phyloP scores from a whole-genome alignment of 305 asterid species.

The Lippia alba region DNA sequence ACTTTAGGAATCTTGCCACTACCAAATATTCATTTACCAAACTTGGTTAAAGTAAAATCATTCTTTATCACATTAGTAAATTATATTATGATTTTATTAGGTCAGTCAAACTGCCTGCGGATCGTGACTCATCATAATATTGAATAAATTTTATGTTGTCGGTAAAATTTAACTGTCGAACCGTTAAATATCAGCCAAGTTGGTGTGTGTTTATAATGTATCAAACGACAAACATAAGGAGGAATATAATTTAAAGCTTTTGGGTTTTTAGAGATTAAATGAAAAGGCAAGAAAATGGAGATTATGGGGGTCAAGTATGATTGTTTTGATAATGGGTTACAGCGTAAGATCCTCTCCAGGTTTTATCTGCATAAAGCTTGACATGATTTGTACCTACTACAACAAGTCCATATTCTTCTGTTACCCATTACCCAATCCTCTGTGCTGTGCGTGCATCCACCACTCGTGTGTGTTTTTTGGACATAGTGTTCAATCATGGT shows the following conservation, averaged over 20 bases:
- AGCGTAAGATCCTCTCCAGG: slow-evolving; percentile 52
- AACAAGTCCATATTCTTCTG: slow-evolving; percentile 40
- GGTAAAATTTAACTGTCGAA: too few relatives aligned
- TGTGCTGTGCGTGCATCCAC: slow-evolving; percentile 1
- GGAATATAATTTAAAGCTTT: neutral
- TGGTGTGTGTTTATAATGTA: too few relatives aligned
- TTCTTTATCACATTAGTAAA: too few relatives aligned
- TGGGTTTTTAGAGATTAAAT: slow-evolving; percentile 2
- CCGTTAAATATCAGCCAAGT: too few relatives aligned
- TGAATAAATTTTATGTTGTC: too few relatives aligned
- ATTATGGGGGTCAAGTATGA: slow-evolving; percentile 28
- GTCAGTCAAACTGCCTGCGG: too few relatives aligned
- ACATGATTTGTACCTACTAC: slow-evolving; percentile 47
- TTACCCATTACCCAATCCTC: slow-evolving; percentile 11
- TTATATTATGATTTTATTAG: too few relatives aligned
- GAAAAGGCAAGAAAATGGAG: neutral
- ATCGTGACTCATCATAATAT: too few relatives aligned
- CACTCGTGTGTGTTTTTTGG: slow-evolving; percentile 38
- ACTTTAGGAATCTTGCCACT: too few relatives aligned
- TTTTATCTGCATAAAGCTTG: slow-evolving; percentile 53
- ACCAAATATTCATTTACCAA: too few relatives aligned
- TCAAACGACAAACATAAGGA: too few relatives aligned
- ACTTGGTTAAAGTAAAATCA: too few relatives aligned
- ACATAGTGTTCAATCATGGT: slow-evolving; percentile 11
- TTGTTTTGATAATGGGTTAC: slow-evolving; percentile 46